Evolutionary conservation across 2,329 filamentous ascomycete species (phyloP).

Genomic region (Seiridium cupressi): DNA sequence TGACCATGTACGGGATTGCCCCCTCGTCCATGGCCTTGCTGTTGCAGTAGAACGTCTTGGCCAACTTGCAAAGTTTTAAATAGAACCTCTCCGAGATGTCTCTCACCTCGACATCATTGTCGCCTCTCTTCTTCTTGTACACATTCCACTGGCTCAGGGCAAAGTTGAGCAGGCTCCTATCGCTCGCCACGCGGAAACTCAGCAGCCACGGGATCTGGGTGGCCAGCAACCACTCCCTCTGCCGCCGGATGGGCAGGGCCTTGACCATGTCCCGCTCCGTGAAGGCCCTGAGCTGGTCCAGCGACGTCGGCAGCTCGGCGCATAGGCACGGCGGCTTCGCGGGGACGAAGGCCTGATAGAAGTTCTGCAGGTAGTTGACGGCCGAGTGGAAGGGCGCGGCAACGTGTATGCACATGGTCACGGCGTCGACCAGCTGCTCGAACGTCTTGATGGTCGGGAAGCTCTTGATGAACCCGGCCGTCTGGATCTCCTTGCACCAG

Average conservation of each 20-base stretch:
- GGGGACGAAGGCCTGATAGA: slow-evolving; percentile 46
- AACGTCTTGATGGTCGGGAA: slow-evolving; percentile 42
- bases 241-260: slow-evolving; percentile 39
- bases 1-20: slow-evolving; percentile 34
- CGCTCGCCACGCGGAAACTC: slow-evolving; percentile 38
- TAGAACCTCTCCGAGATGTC: slow-evolving; percentile 26
- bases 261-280: slow-evolving; percentile 30
- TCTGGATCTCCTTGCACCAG: slow-evolving; percentile 40
- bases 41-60: slow-evolving; percentile 27
- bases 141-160: slow-evolving; percentile 34
- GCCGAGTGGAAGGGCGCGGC: slow-evolving; percentile 48
- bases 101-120: slow-evolving; percentile 17
- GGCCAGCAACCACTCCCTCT: slow-evolving; percentile 42
- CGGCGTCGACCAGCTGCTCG: slow-evolving; percentile 39
- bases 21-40: slow-evolving; percentile 30
- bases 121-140: slow-evolving; percentile 20
- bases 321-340: slow-evolving; percentile 41
- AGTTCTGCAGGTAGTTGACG: slow-evolving; percentile 51
- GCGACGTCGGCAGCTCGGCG: slow-evolving; percentile 26
- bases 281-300: slow-evolving; percentile 27
- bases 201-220: slow-evolving; percentile 44
- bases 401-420: slow-evolving; percentile 53
- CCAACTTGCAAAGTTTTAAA: slow-evolving; percentile 23
- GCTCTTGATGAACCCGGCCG: slow-evolving; percentile 33
- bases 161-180: slow-evolving; percentile 39